Evolutionary conservation across 2,329 filamentous ascomycete species (phyloP).

Genomic region (Fusarium austroafricanum): DNA sequence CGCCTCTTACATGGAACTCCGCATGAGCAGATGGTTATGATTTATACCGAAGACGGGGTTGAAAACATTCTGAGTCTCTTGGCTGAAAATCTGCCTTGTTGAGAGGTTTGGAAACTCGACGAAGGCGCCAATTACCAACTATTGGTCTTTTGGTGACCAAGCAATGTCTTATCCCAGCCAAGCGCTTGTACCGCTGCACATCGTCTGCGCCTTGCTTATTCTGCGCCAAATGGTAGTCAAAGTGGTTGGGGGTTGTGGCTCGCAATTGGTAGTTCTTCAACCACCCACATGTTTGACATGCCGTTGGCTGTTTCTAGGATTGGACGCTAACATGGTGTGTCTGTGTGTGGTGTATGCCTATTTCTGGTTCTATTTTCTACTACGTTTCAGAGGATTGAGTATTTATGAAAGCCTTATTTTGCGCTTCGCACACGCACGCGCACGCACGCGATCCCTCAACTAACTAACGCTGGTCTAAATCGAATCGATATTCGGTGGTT

Average conservation of each 20-base stretch:
- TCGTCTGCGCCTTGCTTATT: conserved; percentile 36
- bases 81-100: not conserved
- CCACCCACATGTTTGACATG: conserved; percentile 41
- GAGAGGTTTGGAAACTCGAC: conserved; percentile 6
- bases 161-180: conserved; percentile 9
- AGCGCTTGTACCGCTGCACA: conserved; percentile 31
- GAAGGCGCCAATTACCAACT: not conserved
- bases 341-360: conserved; percentile 32
- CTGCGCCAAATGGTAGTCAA: conserved; percentile 24
- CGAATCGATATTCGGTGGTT: conserved; percentile 1
- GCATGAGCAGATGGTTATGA: not conserved
- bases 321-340: conserved; percentile 28
- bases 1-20: not conserved
- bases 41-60: not conserved
- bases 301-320: conserved; percentile 33
- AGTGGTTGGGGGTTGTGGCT: conserved; percentile 36
- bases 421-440: conserved; percentile 14
- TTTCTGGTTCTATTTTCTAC: conserved; percentile 10
- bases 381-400: conserved; percentile 18
- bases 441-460: conserved; percentile 6
- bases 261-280: conserved; percentile 36
- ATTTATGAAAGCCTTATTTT: conserved; percentile 31
- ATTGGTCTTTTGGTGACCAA: conserved; percentile 27
- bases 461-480: conserved; percentile 1
- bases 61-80: not conserved